Evolutionary conservation across 176 grass and related monocot species (phyloP).

Genomic region (Triticum timopheevii): DNA sequence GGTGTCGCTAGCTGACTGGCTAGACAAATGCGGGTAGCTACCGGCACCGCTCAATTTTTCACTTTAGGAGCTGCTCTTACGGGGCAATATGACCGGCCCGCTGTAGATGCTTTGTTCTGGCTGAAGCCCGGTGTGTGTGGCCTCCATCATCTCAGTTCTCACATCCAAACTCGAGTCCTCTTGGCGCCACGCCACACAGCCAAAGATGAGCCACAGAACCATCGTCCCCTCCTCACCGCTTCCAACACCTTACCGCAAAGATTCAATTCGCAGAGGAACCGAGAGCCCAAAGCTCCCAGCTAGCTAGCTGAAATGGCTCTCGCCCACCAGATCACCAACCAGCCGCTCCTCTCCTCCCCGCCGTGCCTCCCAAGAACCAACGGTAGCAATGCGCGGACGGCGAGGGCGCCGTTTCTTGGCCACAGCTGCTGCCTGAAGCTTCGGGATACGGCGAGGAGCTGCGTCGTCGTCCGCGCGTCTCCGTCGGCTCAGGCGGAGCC

Average conservation of each 20-base stretch:
- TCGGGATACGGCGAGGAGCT: neutral
- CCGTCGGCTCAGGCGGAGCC: conserved; percentile 51
- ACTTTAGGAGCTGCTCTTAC: too few relatives aligned
- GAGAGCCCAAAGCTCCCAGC: neutral
- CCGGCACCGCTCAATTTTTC: too few relatives aligned
- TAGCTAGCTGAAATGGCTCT: conserved; percentile 33
- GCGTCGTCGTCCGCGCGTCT: conserved; percentile 32
- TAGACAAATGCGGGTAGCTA: too few relatives aligned
- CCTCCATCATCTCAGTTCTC: conserved; percentile 26
- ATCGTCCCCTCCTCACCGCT: conserved; percentile 20
- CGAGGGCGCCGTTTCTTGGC: conserved; percentile 5
- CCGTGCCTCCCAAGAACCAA: conserved; percentile 29
- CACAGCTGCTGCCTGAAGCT: conserved; percentile 30
- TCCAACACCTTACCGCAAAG: conserved; percentile 14
- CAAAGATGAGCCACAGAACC: conserved; percentile 45
- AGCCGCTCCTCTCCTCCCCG: conserved; percentile 51
- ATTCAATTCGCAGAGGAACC: neutral
- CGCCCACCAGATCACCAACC: conserved; percentile 41
- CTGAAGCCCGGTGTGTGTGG: conserved; percentile 33
- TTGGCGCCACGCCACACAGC: conserved; percentile 37
- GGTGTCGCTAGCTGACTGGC: too few relatives aligned
- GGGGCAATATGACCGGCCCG: too few relatives aligned
- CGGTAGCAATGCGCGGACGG: conserved; percentile 4
- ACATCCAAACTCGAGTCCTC: neutral
- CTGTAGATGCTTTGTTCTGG: neutral